These are phyloP conservation scores for Aspergillus sp. DNA, from an alignment of 2,329 filamentous ascomycete genomes.

Conservation along the genomic window DNA sequence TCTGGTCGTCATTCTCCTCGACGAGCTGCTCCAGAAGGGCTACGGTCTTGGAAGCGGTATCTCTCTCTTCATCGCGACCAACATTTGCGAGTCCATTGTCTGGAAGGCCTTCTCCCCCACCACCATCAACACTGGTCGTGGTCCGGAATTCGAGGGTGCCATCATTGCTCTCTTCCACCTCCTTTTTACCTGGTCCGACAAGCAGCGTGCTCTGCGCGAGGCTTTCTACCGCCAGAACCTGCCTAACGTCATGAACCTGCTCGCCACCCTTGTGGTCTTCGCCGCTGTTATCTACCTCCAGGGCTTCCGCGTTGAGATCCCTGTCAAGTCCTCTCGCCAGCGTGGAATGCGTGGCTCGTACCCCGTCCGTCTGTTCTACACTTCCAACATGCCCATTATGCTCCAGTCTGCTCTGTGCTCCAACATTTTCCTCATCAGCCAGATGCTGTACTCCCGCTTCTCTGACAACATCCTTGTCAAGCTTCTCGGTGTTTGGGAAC, in stretches of 20 bases:
- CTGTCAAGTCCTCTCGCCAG: conserved; percentile 98
- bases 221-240: conserved; percentile 99
- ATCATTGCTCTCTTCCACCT: conserved; percentile 98
- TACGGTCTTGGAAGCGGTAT: conserved; percentile 98
- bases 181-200: conserved; percentile 97
- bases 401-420: conserved; percentile 96
- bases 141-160: conserved; percentile 97
- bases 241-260: conserved; percentile 98
- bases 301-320: conserved; percentile 99
- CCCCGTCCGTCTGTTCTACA: conserved; percentile 99
- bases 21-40: conserved; percentile 98
- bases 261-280: conserved; percentile 91
- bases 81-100: conserved; percentile 99
- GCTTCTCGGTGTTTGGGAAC: conserved; percentile 97
- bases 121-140: conserved; percentile 98
- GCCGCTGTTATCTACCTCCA: conserved; percentile 98
- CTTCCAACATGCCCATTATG: conserved; percentile 99
- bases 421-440: conserved; percentile 98
- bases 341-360: conserved; percentile 97
- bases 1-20: conserved; percentile 97
- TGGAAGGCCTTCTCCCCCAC: conserved; percentile 99
- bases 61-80: conserved; percentile 98
- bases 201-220: conserved; percentile 96
- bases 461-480: conserved; percentile 97
- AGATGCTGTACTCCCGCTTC: conserved; percentile 99